phyloP scores from a whole-genome alignment of 352 stramenopile species.

The Phytopythium ostracodes region DNA sequence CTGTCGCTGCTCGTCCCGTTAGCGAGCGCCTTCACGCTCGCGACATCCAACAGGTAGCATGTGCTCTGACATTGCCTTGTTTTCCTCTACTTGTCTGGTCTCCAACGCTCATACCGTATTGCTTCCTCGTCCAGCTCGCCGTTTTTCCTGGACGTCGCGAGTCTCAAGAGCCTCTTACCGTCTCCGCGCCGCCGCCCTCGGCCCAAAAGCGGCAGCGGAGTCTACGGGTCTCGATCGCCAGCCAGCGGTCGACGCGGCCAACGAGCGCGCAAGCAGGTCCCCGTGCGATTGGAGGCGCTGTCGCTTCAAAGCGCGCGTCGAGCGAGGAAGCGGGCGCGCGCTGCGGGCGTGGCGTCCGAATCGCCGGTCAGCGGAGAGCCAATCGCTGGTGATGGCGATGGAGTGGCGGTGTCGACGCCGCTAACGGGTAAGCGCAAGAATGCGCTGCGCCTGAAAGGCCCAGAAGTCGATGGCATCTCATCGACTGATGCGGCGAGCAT shows the following conservation, averaged over 20 bases:
- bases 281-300: conserved; percentile 42
- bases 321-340: conserved; percentile 10
- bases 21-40: not conserved
- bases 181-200: conserved; percentile 14
- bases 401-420: conserved; percentile 1
- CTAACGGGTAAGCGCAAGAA: conserved; percentile 33
- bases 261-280: conserved; percentile 16
- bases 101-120: not conserved
- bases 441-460: conserved; percentile 33
- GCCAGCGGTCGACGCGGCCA: not conserved
- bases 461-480: not conserved
- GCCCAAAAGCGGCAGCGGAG: conserved; percentile 20
- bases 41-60: conserved; percentile 3
- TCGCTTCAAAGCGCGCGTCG: conserved; percentile 7
- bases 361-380: conserved; percentile 2
- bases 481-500: conserved; percentile 5
- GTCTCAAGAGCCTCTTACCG: conserved; percentile 55
- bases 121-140: conserved; percentile 14
- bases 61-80: not conserved
- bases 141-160: conserved; percentile 69
- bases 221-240: conserved; percentile 9
- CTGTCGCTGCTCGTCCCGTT: conserved; percentile 6
- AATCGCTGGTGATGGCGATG: conserved; percentile 11
- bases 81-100: not conserved
- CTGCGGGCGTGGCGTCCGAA: conserved; percentile 2